A percentile compares a stretch with the other conserved stretches of the same genome.
Evolutionary conservation across 768 basidiomycete genomes (phyloP).

Genomic region (Termitomyces sp.): DNA sequence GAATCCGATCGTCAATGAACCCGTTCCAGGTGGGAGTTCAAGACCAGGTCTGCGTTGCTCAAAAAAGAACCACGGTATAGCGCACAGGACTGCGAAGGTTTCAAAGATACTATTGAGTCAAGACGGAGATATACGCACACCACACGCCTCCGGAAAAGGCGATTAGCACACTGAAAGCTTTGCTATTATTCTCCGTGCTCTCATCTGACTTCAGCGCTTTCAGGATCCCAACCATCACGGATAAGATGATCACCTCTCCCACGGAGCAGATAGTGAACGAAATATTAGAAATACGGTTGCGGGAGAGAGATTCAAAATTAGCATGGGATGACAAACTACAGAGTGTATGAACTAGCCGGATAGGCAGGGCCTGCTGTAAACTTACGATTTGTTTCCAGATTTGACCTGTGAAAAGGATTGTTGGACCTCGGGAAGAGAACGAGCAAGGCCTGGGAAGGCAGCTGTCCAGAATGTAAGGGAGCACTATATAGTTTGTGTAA

Average conservation of each 20-base stretch:
- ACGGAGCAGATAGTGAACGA: constrained; percentile 65
- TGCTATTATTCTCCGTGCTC: constrained; percentile 68
- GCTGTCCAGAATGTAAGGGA: constrained; percentile 80
- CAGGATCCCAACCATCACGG: constrained; percentile 70
- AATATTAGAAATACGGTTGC: constrained; percentile 72
- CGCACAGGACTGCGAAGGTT: constrained; percentile 44
- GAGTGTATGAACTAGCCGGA: neutral
- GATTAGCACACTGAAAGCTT: constrained; percentile 69
- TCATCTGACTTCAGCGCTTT: constrained; percentile 55
- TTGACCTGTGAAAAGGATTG: constrained; percentile 36
- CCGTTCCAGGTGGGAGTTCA: constrained; percentile 47
- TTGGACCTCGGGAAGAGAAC: constrained; percentile 65
- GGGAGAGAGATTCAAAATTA: constrained; percentile 52
- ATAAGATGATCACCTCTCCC: constrained; percentile 66
- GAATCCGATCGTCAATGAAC: constrained; percentile 58
- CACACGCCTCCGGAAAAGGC: constrained; percentile 77
- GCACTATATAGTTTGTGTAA: constrained; percentile 31
- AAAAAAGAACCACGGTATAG: constrained; percentile 67
- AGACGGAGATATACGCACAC: constrained; percentile 34
- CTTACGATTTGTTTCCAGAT: constrained; percentile 42
- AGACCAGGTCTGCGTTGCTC: constrained; percentile 66
- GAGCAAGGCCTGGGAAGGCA: constrained; percentile 71
- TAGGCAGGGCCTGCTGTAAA: neutral
- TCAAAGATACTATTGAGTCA: neutral
- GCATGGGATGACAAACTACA: constrained; percentile 45